A percentile compares a stretch with the other conserved stretches of the same genome.
Conservation (phyloP, 1,284 basidiomycete species). For the Ustilago bromivora region DNA sequence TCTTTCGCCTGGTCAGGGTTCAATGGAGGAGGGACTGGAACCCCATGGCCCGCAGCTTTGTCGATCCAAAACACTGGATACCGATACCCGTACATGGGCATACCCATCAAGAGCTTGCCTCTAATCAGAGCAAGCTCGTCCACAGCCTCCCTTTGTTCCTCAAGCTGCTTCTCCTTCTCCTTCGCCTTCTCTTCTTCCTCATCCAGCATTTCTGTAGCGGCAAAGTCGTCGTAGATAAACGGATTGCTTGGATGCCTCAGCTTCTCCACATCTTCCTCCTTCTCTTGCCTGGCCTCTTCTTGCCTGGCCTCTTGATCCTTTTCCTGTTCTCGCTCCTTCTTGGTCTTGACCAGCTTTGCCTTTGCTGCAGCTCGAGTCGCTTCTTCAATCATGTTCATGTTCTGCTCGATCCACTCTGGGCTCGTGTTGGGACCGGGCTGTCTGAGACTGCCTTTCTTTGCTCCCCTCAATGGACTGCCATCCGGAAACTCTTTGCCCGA, state of each 20-base stretch:
- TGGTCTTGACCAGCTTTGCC: constrained; percentile 8
- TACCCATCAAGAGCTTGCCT: constrained; percentile 44
- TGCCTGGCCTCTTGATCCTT: not conserved
- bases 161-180: not conserved
- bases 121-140: constrained; percentile 11
- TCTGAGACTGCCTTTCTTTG: constrained; percentile 41
- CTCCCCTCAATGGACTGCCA: constrained; percentile 41
- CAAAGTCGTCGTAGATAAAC: constrained; percentile 24
- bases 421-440: constrained; percentile 52
- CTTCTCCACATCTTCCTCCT: constrained; percentile 10
- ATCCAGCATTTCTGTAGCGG: constrained; percentile 12
- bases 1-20: constrained; percentile 12
- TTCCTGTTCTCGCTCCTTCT: constrained; percentile 3
- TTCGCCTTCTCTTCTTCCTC: constrained; percentile 9
- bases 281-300: not conserved
- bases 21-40: constrained; percentile 10
- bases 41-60: constrained; percentile 27
- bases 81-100: constrained; percentile 49
- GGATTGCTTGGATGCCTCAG: constrained; percentile 36
- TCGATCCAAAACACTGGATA: constrained; percentile 49
- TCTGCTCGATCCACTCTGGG: constrained; percentile 40
- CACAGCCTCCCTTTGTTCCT: not conserved
- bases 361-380: constrained; percentile 13
- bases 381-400: constrained; percentile 26
- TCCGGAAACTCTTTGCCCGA: constrained; percentile 29